These are phyloP conservation scores for Murraya koenigii DNA, from an alignment of 345 rosid species.

Conservation along the genomic window DNA sequence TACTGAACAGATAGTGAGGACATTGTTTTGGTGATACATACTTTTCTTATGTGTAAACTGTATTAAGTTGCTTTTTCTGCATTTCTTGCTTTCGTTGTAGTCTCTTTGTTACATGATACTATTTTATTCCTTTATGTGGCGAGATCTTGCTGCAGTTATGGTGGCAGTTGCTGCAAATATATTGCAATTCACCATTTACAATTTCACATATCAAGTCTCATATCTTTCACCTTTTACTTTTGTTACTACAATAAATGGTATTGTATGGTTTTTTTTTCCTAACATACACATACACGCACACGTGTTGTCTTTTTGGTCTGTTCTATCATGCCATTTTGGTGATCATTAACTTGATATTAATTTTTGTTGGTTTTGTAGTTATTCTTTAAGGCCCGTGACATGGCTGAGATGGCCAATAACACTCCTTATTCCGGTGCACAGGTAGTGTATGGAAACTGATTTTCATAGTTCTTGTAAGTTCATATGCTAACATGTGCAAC, in stretches of 20 bases:
- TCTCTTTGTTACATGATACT: not conserved
- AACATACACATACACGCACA: not conserved
- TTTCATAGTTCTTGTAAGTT: not conserved
- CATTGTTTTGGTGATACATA: not conserved
- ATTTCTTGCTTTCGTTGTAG: conserved; percentile 12
- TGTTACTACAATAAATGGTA: not conserved
- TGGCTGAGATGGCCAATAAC: conserved; percentile 68
- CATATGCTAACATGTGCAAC: not conserved
- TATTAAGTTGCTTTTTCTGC: conserved; percentile 1
- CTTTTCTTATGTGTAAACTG: conserved; percentile 3
- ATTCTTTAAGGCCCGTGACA: conserved; percentile 19
- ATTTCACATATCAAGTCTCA: not conserved
- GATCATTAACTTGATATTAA: conserved; percentile 4
- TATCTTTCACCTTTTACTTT: not conserved
- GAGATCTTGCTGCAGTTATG: not conserved
- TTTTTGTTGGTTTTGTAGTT: conserved; percentile 26
- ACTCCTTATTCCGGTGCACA: conserved; percentile 65
- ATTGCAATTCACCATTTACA: not conserved
- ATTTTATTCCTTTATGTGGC: conserved; percentile 3
- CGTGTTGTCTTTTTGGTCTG: not conserved
- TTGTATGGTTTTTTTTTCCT: not conserved
- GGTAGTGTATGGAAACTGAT: conserved; percentile 36
- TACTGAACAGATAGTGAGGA: not conserved
- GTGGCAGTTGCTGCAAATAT: not conserved
- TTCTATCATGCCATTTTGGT: not conserved